A percentile compares a stretch with the other conserved stretches of the same genome.
phyloP scores from a whole-genome alignment of 805 yeast species.

The Saccharomycopsis schoenii region DNA sequence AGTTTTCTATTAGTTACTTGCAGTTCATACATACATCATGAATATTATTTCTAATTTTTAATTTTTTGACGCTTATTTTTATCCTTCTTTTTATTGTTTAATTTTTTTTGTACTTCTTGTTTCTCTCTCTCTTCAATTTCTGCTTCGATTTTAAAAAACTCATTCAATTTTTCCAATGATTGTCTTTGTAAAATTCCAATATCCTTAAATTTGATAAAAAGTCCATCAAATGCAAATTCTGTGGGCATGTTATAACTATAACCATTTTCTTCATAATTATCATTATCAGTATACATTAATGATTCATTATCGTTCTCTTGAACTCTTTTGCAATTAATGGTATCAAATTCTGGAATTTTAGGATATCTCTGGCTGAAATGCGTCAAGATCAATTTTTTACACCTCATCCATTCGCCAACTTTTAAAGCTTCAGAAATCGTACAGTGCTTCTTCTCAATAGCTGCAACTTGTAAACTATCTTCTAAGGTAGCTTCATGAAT shows the following conservation, averaged over 20 bases:
- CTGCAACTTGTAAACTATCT: conserved; percentile 67
- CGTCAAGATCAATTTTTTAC: conserved; percentile 62
- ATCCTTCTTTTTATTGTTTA: not conserved
- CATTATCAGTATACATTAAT: not conserved
- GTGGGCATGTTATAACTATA: not conserved
- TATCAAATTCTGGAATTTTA: conserved; percentile 31
- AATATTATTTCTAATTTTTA: not conserved
- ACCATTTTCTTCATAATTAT: not conserved
- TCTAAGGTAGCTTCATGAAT: conserved; percentile 94
- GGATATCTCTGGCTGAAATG: conserved; percentile 92
- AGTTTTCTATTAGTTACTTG: not conserved
- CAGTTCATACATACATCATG: not conserved
- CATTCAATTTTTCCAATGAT: not conserved
- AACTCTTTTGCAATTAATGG: conserved; percentile 17
- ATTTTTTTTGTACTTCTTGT: not conserved
- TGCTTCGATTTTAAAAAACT: not conserved
- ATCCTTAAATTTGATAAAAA: conserved; percentile 38
- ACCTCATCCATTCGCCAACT: conserved; percentile 62
- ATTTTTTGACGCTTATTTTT: not conserved
- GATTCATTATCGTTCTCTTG: conserved; percentile 24
- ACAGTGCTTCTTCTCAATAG: conserved; percentile 71
- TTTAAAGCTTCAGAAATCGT: conserved; percentile 81
- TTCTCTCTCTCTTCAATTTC: not conserved
- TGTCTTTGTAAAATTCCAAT: conserved; percentile 26
- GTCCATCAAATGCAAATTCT: conserved; percentile 56